Evolutionary conservation across 306 rosid species (phyloP), one percentile per base, ranked within the genome.

Genomic region (Vicia faba): DNA sequence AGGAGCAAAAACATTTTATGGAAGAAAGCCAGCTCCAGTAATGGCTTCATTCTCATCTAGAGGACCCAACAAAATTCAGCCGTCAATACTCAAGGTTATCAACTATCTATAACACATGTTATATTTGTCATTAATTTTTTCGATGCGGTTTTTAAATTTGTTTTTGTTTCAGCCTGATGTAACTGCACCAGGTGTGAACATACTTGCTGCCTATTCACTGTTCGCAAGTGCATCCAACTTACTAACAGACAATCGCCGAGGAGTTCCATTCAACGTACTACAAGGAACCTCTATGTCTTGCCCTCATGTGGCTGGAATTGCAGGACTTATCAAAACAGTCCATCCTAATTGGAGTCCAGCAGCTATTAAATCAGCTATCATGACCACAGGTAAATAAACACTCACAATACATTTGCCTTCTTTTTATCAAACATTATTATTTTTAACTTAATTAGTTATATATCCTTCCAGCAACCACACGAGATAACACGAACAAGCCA

Each of bases 191-290:
- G 78, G 81, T 14, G 74, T 78, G 12, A 71, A 66, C 66, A 84
- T 89, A 61, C 71, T 89, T 28, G 86, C 91, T n/a, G 78, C 96
- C 3, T 86, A 25, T 54, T 53, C 83, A 4, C 26, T 18, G 62
- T 85, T 20, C 0, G 7, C 29, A 12, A 78, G 63, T 16, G 80
- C 87, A 60, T 48, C 85, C 25, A 44, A 45, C 58, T 45, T 28
- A 28, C 2, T 15, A 64, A 2, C 26, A 28, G 70, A 46, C 10
- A 14, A 4, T 16, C 70, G 70, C 2, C 1, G 3, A 29, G 44
- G 29, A 5, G 33, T 29, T 48, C 45, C 31, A 5, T 65, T 2
- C 43, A 65, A 65, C 15, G 70, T 65, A 11, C 11, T 65, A 2
- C 61, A 50, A 66, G 71, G 71, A 35, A 66, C 71, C 19, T 66